Conservation (phyloP, 148 eudicot genomes). For the Oxyria digyna region DNA sequence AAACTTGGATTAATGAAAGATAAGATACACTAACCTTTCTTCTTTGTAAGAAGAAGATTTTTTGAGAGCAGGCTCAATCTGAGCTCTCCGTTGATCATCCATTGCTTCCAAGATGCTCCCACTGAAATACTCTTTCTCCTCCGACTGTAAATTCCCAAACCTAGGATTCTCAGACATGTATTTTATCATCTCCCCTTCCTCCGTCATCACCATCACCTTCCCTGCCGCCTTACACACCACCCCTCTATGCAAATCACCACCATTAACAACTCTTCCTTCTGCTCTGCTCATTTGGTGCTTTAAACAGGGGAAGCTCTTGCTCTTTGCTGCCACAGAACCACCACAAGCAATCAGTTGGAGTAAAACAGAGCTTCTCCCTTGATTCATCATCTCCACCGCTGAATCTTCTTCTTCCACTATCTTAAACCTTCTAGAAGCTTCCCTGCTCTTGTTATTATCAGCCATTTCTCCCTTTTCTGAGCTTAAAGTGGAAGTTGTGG, state of each 20-base stretch:
- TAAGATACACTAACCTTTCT: slow-evolving; percentile 45
- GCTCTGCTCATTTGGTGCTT: slow-evolving; percentile 25
- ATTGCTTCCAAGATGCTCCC: slow-evolving; percentile 75
- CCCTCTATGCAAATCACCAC: slow-evolving; percentile 20
- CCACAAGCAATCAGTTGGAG: slow-evolving; percentile 77
- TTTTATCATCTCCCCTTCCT: slow-evolving; percentile 42
- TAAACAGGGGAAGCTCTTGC: slow-evolving; percentile 25
- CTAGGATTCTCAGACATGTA: slow-evolving; percentile 91
- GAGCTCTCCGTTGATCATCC: slow-evolving; percentile 16
- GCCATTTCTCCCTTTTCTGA: slow-evolving; percentile 21
- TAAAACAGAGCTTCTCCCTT: slow-evolving; percentile 25
- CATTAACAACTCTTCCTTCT: slow-evolving; percentile 6
- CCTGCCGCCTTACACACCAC: slow-evolving; percentile 17
- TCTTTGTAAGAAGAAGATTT: slow-evolving; percentile 73
- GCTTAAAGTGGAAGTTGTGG: slow-evolving; percentile 23
- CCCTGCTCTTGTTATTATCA: background rate
- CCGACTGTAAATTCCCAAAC: slow-evolving; percentile 60
- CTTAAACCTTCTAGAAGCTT: slow-evolving; percentile 7
- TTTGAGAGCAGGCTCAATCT: slow-evolving; percentile 26
- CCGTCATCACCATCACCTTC: slow-evolving; percentile 16
- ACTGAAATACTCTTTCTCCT: slow-evolving; percentile 90
- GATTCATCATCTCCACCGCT: slow-evolving; percentile 10
- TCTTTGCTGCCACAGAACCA: slow-evolving; percentile 38
- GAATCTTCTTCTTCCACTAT: slow-evolving; percentile 32
- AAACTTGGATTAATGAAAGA: background rate